These are phyloP conservation scores for Yamadazyma conglobata DNA, from an alignment of 1,139 yeast species.

Conservation along the genomic window DNA sequence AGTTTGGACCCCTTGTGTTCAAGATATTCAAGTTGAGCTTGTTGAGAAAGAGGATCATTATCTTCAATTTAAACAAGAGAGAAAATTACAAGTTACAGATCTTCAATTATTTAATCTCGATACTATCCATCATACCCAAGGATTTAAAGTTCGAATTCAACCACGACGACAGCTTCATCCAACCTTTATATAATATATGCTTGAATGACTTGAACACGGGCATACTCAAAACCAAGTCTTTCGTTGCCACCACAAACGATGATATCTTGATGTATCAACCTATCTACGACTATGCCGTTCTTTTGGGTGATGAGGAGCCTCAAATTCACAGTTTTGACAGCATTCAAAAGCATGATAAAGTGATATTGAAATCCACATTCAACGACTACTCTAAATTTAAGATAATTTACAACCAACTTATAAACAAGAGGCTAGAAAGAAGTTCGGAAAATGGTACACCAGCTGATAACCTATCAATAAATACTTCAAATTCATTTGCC, in stretches of 20 bases:
- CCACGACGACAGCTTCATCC: constrained; percentile 21
- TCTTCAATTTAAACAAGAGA: constrained; percentile 45
- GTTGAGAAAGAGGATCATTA: constrained; percentile 56
- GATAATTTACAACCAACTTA: constrained; percentile 28
- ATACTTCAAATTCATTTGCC: constrained; percentile 14
- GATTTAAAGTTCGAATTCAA: constrained; percentile 18
- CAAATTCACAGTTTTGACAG: constrained; percentile 14
- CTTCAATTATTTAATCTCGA: constrained; percentile 34
- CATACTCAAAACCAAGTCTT: constrained; percentile 14
- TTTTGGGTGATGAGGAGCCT: constrained; percentile 23
- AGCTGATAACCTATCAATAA: constrained; percentile 24
- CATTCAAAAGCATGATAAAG: constrained; percentile 6
- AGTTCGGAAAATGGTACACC: constrained; percentile 17
- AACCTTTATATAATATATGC: constrained; percentile 64
- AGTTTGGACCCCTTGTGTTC: constrained; percentile 71
- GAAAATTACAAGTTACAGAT: constrained; percentile 23
- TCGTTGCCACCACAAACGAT: constrained; percentile 64
- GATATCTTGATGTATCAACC: constrained; percentile 60
- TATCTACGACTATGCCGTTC: constrained; percentile 51
- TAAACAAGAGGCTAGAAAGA: no score
- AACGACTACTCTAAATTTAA: constrained; percentile 40
- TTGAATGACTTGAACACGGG: constrained; percentile 47
- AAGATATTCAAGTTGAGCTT: constrained; percentile 68
- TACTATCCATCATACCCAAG: constrained; percentile 37
- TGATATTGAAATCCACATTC: constrained; percentile 26